Conservation (phyloP, 768 basidiomycete genomes). For the Albatrellus ellisii region DNA sequence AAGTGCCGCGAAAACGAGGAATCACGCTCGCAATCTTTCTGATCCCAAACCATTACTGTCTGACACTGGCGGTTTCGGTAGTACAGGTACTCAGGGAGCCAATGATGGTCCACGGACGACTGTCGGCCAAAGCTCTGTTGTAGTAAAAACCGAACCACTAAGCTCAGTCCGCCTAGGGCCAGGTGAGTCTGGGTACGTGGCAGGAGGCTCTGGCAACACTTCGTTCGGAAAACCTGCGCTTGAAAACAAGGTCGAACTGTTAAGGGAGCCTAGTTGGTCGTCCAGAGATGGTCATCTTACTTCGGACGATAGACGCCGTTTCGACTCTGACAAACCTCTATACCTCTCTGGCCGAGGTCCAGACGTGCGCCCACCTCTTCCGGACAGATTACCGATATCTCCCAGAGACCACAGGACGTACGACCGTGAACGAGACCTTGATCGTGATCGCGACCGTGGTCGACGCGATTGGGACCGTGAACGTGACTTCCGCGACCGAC, state of each 20-base stretch:
- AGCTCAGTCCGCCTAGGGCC: background rate
- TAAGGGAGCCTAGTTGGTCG: background rate
- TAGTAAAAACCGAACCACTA: background rate
- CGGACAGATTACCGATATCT: conserved; percentile 14
- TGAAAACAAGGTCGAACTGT: background rate
- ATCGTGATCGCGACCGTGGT: conserved; percentile 21
- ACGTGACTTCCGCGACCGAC: conserved; percentile 21
- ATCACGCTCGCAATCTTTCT: background rate
- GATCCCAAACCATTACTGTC: background rate
- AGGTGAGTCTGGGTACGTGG: background rate
- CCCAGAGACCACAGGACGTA: conserved; percentile 20
- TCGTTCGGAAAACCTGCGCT: background rate
- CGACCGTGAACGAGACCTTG: conserved; percentile 23
- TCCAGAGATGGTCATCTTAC: background rate
- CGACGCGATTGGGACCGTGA: conserved; percentile 11
- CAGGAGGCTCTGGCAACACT: background rate
- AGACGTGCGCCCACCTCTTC: conserved; percentile 16
- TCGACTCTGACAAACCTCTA: background rate
- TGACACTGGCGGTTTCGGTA: background rate
- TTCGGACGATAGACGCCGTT: background rate
- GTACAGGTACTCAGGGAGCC: background rate
- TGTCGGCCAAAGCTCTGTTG: background rate
- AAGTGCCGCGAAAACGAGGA: background rate
- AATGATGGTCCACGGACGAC: background rate
- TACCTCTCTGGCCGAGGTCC: conserved; percentile 2